Percentiles rank a stretch among this genome's conserved stretches.
Conservation (phyloP, 2,329 filamentous ascomycete genomes). For the Calonectria fujianensis region DNA sequence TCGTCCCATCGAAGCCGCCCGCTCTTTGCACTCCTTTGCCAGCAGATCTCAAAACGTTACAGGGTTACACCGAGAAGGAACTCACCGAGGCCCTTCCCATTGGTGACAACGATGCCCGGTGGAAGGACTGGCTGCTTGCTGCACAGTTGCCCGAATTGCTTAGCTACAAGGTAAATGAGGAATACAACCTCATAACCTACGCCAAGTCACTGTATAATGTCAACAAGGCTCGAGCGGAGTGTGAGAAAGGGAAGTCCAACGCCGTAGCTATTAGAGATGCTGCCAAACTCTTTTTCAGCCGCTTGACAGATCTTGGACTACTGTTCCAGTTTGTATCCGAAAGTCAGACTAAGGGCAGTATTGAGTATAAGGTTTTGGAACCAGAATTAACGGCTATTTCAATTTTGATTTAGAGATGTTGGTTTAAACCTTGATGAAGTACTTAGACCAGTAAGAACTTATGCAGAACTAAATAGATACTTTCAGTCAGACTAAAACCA, state of each 20-base stretch:
- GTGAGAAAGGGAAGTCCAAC: neutral
- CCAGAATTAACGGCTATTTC: too few relatives aligned
- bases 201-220: neutral
- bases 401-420: too few relatives aligned
- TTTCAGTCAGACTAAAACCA: too few relatives aligned
- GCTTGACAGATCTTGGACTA: too few relatives aligned
- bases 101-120: slow-evolving; percentile 38
- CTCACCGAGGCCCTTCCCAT: slow-evolving; percentile 45
- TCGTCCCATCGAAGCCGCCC: slow-evolving; percentile 43
- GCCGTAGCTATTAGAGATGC: too few relatives aligned
- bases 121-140: slow-evolving; percentile 43
- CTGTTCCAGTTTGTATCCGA: too few relatives aligned
- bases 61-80: slow-evolving; percentile 38
- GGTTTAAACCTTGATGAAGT: too few relatives aligned
- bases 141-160: neutral
- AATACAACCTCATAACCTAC: neutral
- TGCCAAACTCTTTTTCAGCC: too few relatives aligned
- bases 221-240: neutral
- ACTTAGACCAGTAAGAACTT: too few relatives aligned
- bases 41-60: slow-evolving; percentile 18
- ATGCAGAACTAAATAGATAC: too few relatives aligned
- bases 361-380: too few relatives aligned
- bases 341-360: too few relatives aligned
- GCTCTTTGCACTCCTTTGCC: slow-evolving; percentile 42
- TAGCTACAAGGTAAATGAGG: neutral